Evolutionary conservation across 2,329 filamentous ascomycete species (phyloP).

Genomic region (Calonectria pteridis): DNA sequence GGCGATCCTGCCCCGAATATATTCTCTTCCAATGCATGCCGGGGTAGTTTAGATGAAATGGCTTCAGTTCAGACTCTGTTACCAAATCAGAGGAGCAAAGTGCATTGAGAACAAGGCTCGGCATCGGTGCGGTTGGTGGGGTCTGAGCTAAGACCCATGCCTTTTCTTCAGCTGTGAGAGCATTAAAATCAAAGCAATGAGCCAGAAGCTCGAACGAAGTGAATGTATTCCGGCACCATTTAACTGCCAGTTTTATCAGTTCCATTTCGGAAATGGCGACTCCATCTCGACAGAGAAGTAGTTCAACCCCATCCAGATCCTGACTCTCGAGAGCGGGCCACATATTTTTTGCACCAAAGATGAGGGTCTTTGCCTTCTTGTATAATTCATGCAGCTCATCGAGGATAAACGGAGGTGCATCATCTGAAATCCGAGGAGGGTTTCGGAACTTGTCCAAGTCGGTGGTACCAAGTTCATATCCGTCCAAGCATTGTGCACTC

Average conservation of each 20-base stretch:
- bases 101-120: conserved; percentile 51
- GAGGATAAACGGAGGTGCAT: background rate
- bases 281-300: conserved; percentile 50
- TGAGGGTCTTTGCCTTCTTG: background rate
- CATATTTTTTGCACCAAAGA: background rate
- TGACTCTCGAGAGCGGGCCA: background rate
- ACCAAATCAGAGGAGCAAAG: conserved; percentile 50
- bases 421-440: background rate
- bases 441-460: background rate
- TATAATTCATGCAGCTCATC: background rate
- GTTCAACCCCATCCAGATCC: background rate
- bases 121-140: conserved; percentile 41
- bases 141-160: conserved; percentile 51
- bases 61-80: conserved; percentile 46
- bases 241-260: conserved; percentile 47
- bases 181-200: conserved; percentile 49
- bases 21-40: conserved; percentile 54
- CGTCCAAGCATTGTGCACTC: background rate
- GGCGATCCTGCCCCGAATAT: conserved; percentile 50
- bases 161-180: conserved; percentile 48
- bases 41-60: conserved; percentile 50
- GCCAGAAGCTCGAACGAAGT: conserved; percentile 43
- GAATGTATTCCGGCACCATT: conserved; percentile 50
- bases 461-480: background rate
- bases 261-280: conserved; percentile 54